phyloP scores from a whole-genome alignment of 768 basidiomycete genomes.

The Macrolepiota fuliginosa region DNA sequence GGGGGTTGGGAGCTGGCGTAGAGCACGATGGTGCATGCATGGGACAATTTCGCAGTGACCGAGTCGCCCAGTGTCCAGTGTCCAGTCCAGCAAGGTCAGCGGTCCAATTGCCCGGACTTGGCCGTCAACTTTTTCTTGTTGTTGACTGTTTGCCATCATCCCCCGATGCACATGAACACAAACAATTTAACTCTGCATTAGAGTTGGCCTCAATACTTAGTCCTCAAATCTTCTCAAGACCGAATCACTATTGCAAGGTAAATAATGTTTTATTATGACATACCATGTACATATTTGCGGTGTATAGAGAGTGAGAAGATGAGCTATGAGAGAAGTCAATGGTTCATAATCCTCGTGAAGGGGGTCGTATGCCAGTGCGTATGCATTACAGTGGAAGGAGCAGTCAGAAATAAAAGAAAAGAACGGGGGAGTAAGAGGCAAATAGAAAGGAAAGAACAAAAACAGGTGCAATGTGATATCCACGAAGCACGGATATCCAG shows the following conservation, averaged over 20 bases:
- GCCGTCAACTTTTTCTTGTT: conserved; percentile 6
- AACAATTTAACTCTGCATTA: not conserved
- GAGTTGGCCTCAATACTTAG: too few relatives aligned
- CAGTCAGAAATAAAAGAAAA: not conserved
- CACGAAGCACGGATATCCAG: not conserved
- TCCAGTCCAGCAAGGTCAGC: conserved; percentile 2
- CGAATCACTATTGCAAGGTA: not conserved
- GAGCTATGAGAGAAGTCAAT: not conserved
- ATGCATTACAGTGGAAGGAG: not conserved
- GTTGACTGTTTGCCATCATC: not conserved
- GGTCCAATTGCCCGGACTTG: conserved; percentile 2
- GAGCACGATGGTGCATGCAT: conserved; percentile 51
- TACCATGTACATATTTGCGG: conserved; percentile 5
- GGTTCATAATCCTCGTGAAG: conserved; percentile 7
- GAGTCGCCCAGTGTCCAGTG: conserved; percentile 7
- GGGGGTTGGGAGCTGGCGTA: conserved; percentile 31
- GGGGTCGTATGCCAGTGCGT: not conserved
- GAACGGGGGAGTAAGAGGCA: not conserved
- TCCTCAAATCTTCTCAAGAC: too few relatives aligned
- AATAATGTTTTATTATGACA: not conserved
- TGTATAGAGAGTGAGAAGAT: conserved; percentile 2
- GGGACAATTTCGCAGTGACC: conserved; percentile 23
- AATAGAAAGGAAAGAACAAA: not conserved
- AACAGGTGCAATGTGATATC: not conserved
- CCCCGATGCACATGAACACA: not conserved